phyloP scores from a whole-genome alignment of 331 rosid species.

The Erythrophleum ivorense region DNA sequence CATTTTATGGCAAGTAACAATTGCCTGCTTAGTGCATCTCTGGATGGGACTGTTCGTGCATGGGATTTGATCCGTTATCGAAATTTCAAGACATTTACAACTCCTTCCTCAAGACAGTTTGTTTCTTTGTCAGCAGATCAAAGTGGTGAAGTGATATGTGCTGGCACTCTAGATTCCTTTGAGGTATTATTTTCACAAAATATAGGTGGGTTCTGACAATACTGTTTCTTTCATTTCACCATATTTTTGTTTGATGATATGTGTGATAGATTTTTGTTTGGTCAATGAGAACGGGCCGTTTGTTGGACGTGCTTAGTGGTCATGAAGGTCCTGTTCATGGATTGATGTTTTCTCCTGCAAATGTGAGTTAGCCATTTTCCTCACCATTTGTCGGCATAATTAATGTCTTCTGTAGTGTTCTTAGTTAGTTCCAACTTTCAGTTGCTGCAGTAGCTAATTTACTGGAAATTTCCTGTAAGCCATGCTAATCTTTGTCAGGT shows the following conservation, averaged over 20 bases:
- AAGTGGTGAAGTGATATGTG: slow-evolving; percentile 97
- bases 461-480: slow-evolving; percentile 13
- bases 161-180: slow-evolving; percentile 92
- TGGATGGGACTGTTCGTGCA: slow-evolving; percentile 95
- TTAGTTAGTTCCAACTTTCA: slow-evolving; percentile 6
- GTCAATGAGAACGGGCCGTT: slow-evolving; percentile 87
- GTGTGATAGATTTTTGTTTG: slow-evolving; percentile 82
- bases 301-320: slow-evolving; percentile 88
- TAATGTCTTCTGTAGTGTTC: slow-evolving; percentile 2
- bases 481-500: slow-evolving; percentile 18
- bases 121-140: slow-evolving; percentile 89
- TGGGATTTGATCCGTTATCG: slow-evolving; percentile 93
- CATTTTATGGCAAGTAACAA: slow-evolving; percentile 82
- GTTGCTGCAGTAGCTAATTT: slow-evolving; percentile 12
- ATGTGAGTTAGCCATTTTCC: slow-evolving; percentile 58
- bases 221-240: background rate
- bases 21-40: slow-evolving; percentile 87
- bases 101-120: slow-evolving; percentile 84
- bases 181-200: slow-evolving; percentile 60
- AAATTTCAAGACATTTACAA: slow-evolving; percentile 78
- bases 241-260: slow-evolving; percentile 21
- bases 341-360: slow-evolving; percentile 87
- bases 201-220: slow-evolving; percentile 28
- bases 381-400: slow-evolving; percentile 6
- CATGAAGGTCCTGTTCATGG: slow-evolving; percentile 99